phyloP scores from a whole-genome alignment of 306 rosid genomes.

The Vigna angularis region DNA sequence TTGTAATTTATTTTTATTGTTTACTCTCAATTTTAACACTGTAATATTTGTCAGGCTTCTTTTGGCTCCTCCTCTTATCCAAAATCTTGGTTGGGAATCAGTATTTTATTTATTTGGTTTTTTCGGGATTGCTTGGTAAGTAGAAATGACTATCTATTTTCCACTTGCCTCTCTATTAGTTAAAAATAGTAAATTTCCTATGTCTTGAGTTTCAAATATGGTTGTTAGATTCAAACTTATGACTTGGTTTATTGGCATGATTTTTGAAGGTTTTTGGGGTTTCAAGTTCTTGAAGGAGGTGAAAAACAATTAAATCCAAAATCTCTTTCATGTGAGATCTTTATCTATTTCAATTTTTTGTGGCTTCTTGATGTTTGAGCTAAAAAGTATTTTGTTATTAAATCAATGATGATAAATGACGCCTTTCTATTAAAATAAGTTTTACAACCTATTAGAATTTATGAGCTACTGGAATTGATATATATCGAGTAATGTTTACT shows the following conservation, averaged over 20 bases:
- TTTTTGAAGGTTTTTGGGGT: constrained; percentile 79
- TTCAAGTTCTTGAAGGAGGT: constrained; percentile 71
- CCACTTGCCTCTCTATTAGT: constrained; percentile 7
- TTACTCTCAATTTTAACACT: constrained; percentile 45
- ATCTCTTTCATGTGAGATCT: constrained; percentile 64
- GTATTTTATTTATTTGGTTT: constrained; percentile 87
- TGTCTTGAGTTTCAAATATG: constrained; percentile 21
- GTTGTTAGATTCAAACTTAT: constrained; percentile 39
- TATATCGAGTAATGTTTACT: constrained; percentile 1
- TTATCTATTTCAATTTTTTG: constrained; percentile 33
- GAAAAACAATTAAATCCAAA: constrained; percentile 54
- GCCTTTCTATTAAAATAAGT: constrained; percentile 23
- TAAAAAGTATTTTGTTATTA: background rate
- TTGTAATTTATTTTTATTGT: constrained; percentile 15
- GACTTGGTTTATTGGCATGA: constrained; percentile 33
- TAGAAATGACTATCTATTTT: constrained; percentile 42
- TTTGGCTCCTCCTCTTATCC: constrained; percentile 91
- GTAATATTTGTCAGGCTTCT: constrained; percentile 72
- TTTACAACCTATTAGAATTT: background rate
- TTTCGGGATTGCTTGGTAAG: constrained; percentile 91
- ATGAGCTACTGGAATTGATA: constrained; percentile 30
- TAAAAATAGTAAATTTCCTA: constrained; percentile 37
- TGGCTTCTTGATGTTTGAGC: constrained; percentile 28
- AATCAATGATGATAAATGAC: constrained; percentile 19
- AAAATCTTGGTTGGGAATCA: constrained; percentile 91